Evolutionary conservation across 1,284 basidiomycete species (phyloP), one percentile per base, ranked within the genome.

Genomic region (Coniophora puteana): DNA sequence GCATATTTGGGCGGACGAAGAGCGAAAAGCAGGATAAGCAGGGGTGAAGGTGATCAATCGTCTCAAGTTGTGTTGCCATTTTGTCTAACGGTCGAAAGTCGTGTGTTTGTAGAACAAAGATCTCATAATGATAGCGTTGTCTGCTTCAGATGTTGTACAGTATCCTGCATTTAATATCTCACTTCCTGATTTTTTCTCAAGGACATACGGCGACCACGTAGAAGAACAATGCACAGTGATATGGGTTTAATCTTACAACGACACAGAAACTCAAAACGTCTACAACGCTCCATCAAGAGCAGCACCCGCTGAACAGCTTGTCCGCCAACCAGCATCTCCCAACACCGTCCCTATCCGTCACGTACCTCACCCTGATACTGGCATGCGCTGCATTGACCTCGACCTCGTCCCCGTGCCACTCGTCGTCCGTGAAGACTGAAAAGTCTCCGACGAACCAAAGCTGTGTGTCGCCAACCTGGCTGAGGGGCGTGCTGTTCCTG

Each of bases 351-450:
- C 17, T 21, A 4, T 57, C 57, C 4, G 58, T 48, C 5, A 62
- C 59, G 38, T 58, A 68, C 37, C 44, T 48, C 3, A 69, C 32
- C 26, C 51, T 58, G 8, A 68, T 47, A n/a, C 43, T 51, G 10
- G 65, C 65, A 45, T 67, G 58, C 30, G 44, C 46, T 6, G 62
- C 44, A 40, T 60, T 58, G 16, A 59, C 43, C 8, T 40, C 37
- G 5, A 65, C 27, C 44, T 65, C 65, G 42, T 70, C 67, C 4
- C 67, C 65, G 13, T 38, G 29, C 64, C 65, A 67, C 26, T 43
- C 31, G 14, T 17, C 20, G 14, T 47, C 51, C 8, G 46, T 44
- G 8, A 13, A 25, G 14, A 51, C 52, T 14, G 58, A 43, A 17
- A 47, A 24, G 22, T 62, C 55, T 0, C 68, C 68, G 29, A 68